Percentiles rank a stretch among this genome's conserved stretches.
Conservation (phyloP, 768 basidiomycete genomes). For the Lactarius vividus region DNA sequence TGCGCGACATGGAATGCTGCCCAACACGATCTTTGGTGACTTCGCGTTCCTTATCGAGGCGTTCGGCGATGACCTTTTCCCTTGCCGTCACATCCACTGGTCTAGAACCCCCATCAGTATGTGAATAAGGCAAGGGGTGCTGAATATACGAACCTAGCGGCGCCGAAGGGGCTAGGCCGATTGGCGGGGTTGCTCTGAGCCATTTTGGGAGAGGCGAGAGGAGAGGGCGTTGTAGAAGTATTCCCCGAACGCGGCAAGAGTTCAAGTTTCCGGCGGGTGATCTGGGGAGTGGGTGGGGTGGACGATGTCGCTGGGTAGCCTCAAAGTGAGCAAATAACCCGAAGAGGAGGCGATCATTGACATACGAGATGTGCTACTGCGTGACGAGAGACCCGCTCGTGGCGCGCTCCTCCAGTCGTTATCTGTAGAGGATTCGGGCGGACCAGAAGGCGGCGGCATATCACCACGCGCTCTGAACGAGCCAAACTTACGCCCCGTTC, state of each 20-base stretch:
- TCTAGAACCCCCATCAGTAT: conserved; percentile 37
- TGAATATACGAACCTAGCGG: conserved; percentile 58
- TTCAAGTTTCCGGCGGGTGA: conserved; percentile 77
- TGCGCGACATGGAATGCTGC: conserved; percentile 46
- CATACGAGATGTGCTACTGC: conserved; percentile 63
- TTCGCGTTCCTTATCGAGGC: conserved; percentile 64
- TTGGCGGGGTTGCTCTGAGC: conserved; percentile 41
- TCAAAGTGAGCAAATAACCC: conserved; percentile 22
- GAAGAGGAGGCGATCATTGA: conserved; percentile 20
- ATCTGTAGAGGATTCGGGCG: conserved; percentile 49
- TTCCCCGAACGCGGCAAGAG: conserved; percentile 76
- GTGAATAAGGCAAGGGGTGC: conserved; percentile 1
- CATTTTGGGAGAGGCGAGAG: conserved; percentile 78
- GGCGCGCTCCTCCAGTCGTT: conserved; percentile 66
- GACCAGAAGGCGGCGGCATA: conserved; percentile 48
- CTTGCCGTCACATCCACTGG: conserved; percentile 80
- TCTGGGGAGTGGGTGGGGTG: conserved; percentile 79
- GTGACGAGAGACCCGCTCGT: conserved; percentile 38
- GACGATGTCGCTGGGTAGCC: conserved; percentile 55
- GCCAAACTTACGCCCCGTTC: conserved; percentile 24
- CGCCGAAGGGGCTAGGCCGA: conserved; percentile 80
- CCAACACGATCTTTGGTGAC: conserved; percentile 37
- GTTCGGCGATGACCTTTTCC: conserved; percentile 73
- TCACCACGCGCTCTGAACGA: conserved; percentile 49
- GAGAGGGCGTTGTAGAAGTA: conserved; percentile 66